Evolutionary conservation across 2,329 filamentous ascomycete species (phyloP), one percentile per base, ranked within the genome.

Genomic region (Fusarium luffae): DNA sequence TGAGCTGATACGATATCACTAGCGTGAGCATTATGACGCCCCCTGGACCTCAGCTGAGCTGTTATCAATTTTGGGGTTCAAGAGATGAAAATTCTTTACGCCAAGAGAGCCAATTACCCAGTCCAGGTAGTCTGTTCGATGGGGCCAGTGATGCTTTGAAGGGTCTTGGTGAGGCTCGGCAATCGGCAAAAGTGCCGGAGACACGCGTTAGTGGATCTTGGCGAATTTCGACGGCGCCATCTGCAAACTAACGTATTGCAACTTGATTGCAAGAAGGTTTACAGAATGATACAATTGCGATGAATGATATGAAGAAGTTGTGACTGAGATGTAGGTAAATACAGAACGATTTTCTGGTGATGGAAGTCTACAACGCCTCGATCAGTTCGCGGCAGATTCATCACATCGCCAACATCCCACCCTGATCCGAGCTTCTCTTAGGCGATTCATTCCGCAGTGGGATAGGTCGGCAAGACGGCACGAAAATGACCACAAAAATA

Each of bases 301-400:
- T 12, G 5, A n/a, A 0, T 2, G 21, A 23, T 23, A 23, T 23
- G 4, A 37, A n/a, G 18, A n/a, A n/a, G 3, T 6, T 37, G 1
- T n/a, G 18, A 12, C 18, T 37, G 34, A n/a, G 5, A 11, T n/a
- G 18, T 7, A 7, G 34, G 5, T 7, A 14, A 3, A 30, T 7
- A 30, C 28, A 30, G 28, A 30, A 14, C 6, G 6, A 14, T 14
- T 12, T 30, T 14, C 6, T 30, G 28, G 28, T 30, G 28, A 30
- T 30, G 28, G 28, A 14, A 30, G 28, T 30, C 3, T 30, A 30
- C 28, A 30, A 1, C 5, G 28, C 28, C 28, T 30, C 28, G n/a
- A 37, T n/a, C 10, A n/a, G 5, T 7, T 37, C 10, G 34, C 34
- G 10, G 34, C 18, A n/a, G 18, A n/a, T 37, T 44, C n/a, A 14